phyloP scores from a whole-genome alignment of 2,329 filamentous ascomycete genomes.

The Penicillium sp. region DNA sequence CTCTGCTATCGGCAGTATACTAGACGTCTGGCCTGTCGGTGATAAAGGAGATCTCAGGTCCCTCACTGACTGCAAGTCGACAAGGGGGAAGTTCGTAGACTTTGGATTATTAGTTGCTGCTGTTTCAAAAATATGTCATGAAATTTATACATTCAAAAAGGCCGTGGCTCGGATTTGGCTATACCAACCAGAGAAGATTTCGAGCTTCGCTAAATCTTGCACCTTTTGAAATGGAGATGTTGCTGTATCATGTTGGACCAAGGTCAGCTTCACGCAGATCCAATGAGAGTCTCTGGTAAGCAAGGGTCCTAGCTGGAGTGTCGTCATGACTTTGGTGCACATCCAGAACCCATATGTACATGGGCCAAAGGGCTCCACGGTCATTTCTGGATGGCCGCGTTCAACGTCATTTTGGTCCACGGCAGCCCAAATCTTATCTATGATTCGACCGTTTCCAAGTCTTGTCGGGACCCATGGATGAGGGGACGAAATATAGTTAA shows the following conservation, averaged over 20 bases:
- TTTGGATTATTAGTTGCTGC: no score
- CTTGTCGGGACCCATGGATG: slow-evolving; percentile 2
- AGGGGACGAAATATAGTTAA: not conserved
- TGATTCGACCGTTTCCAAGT: slow-evolving; percentile 6
- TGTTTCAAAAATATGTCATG: not conserved
- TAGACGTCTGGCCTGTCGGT: not conserved
- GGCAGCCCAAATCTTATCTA: not conserved
- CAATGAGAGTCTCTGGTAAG: not conserved
- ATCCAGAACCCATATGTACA: not conserved
- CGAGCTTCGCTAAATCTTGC: not conserved
- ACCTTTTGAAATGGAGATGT: not conserved
- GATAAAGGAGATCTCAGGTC: not conserved
- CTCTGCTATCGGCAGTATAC: no score
- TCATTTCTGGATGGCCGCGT: no score
- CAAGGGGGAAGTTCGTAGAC: not conserved
- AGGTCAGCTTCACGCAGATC: not conserved
- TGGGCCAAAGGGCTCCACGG: no score
- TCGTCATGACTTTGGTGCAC: not conserved
- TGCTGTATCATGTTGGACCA: no score
- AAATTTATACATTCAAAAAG: not conserved
- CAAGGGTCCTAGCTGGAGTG: not conserved
- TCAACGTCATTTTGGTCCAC: slow-evolving; percentile 14
- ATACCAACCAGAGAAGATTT: no score
- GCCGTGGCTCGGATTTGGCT: not conserved
- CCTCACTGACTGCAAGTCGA: not conserved